A percentile compares a stretch with the other conserved stretches of the same genome.
phyloP scores from a whole-genome alignment of 2,329 filamentous ascomycete species.

The Pestalotiopsis fici region DNA sequence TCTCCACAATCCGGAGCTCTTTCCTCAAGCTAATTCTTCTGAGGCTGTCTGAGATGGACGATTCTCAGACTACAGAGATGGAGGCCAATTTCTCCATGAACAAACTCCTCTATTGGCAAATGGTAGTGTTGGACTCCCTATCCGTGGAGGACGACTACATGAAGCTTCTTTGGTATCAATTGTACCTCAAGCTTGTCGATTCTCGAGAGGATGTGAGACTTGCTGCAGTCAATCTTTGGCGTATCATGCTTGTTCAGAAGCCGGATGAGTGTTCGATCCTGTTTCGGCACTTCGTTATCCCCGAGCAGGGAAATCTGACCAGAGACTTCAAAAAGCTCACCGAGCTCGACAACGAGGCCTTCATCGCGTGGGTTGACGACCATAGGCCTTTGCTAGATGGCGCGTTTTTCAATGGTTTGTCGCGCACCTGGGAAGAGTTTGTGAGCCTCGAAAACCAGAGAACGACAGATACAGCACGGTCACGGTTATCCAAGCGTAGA shows the following conservation, averaged over 20 bases:
- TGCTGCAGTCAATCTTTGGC: constrained; percentile 81
- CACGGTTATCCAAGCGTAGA: constrained; percentile 71
- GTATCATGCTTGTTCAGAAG: constrained; percentile 93
- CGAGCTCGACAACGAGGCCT: constrained; percentile 85
- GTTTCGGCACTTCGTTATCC: constrained; percentile 69
- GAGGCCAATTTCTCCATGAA: constrained; percentile 75
- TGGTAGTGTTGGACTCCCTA: constrained; percentile 78
- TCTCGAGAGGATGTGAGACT: constrained; percentile 66
- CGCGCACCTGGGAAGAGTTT: constrained; percentile 85
- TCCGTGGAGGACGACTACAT: constrained; percentile 80
- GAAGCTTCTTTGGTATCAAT: constrained; percentile 85
- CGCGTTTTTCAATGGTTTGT: constrained; percentile 80
- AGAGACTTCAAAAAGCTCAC: constrained; percentile 81
- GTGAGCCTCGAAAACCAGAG: constrained; percentile 79
- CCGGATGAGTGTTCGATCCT: constrained; percentile 77
- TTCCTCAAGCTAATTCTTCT: constrained; percentile 81
- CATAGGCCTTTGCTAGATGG: constrained; percentile 77
- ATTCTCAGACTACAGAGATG: constrained; percentile 56
- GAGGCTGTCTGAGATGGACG: constrained; percentile 80
- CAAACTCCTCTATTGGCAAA: constrained; percentile 94
- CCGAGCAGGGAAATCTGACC: constrained; percentile 71
- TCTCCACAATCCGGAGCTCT: constrained; percentile 72
- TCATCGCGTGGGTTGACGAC: constrained; percentile 84
- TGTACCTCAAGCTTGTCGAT: constrained; percentile 87
- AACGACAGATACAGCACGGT: constrained; percentile 74